Percentiles rank a stretch among this genome's conserved stretches.
Conservation (phyloP, 2,329 filamentous ascomycete species). For the Hymenoscyphus infarciens region DNA sequence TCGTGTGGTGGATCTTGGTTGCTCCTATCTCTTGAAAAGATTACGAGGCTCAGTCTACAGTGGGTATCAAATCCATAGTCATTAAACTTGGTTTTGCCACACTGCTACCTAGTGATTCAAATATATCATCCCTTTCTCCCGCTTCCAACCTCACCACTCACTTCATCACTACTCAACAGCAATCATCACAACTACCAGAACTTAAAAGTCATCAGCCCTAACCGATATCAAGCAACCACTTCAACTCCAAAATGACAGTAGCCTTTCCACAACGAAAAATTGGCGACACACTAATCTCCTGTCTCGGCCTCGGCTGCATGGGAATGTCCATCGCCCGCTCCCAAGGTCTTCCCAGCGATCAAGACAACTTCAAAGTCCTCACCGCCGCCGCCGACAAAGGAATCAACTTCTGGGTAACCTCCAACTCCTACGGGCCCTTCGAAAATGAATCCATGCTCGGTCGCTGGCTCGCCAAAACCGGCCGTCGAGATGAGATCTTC, state of each 20-base stretch:
- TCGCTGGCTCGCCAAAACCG: slow-evolving; percentile 45
- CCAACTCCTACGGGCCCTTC: slow-evolving; percentile 42
- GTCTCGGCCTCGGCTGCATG: slow-evolving; percentile 31
- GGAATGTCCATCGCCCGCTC: slow-evolving; percentile 32
- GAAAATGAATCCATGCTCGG: slow-evolving; percentile 44
- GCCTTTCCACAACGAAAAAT: slow-evolving; percentile 27
- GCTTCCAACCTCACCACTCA: too few relatives aligned
- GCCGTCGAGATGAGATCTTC: slow-evolving; percentile 41
- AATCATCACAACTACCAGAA: background rate
- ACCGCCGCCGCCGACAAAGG: slow-evolving; percentile 41
- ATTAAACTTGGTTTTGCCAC: too few relatives aligned
- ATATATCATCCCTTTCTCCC: too few relatives aligned
- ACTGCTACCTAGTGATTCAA: too few relatives aligned
- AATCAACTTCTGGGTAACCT: slow-evolving; percentile 39
- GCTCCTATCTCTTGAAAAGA: too few relatives aligned
- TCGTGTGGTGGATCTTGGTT: too few relatives aligned
- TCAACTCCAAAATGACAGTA: background rate
- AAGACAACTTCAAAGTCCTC: slow-evolving; percentile 39
- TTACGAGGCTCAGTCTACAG: too few relatives aligned
- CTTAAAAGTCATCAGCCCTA: background rate
- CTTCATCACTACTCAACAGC: too few relatives aligned
- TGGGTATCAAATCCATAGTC: too few relatives aligned
- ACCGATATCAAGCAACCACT: background rate
- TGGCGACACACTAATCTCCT: slow-evolving; percentile 26
- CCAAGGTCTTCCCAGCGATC: slow-evolving; percentile 34